Evolutionary conservation across 352 stramenopile species (phyloP), one percentile per base, ranked within the genome.

Genomic region (Pythium volutum): DNA sequence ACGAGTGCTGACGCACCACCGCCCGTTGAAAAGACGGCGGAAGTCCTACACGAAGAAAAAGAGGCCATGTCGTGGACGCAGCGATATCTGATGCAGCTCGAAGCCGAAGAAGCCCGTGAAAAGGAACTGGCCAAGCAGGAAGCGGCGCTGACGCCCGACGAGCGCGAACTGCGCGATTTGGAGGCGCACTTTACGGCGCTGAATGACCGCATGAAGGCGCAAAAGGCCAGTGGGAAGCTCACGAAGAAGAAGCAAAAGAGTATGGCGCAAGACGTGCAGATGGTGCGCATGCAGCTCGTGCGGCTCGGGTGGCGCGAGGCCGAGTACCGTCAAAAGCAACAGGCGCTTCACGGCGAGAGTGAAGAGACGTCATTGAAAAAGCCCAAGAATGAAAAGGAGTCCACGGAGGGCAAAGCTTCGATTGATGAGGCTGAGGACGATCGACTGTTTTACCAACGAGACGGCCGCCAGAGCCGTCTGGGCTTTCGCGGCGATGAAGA

Each of bases 41-140:
- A 43, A 16, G 36, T 16, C 0, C 11, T n/a, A 0, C 27, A 0
- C 49, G 29, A 75, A 16, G 59, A 69, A 7, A 39, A 69, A 22
- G 62, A 61, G n/a, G 80, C 79, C 42, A 68, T 87, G 52, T 81
- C 80, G 31, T 93, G 84, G 84, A 93, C 84, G 18, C 77, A 89
- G 66, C 75, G 78, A 48, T 93, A 93, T 64, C 51, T 93, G 49
- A 56, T 79, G 61, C 71, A 77, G 41, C 80, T 90, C 58, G 79
- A 75, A 9, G 56, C 63, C 1, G 62, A 67, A 34, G 64, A 67
- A 45, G 62, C 67, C 27, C 67, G 69, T 22, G 77, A 84, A 46
- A 69, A 79, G 29, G 71, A 88, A 48, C 53, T 77, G 33, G 69
- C 67, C 36, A 62, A 65, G 12, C 53, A 56, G 38, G 68, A 79